phyloP scores from a whole-genome alignment of 306 rosid species.

The Castanea mollissima region DNA sequence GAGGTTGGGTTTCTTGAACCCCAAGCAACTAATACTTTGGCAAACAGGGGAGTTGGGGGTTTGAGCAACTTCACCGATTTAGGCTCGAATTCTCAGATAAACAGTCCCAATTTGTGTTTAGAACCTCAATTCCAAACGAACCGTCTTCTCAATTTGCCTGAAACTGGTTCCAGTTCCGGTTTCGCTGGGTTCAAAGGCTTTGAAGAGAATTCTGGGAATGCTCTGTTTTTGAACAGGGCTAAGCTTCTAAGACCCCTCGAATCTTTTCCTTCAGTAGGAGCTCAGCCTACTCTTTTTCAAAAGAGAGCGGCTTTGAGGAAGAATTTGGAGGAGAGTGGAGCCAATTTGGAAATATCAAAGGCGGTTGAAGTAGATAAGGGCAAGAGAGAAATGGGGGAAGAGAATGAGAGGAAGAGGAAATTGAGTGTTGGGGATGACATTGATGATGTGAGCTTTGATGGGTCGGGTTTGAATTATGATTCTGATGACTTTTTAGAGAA shows the following conservation, averaged over 20 bases:
- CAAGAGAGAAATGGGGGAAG: conserved; percentile 28
- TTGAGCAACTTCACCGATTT: conserved; percentile 34
- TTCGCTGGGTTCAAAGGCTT: conserved; percentile 46
- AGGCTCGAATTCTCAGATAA: conserved; percentile 34
- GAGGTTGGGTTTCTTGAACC: conserved; percentile 50
- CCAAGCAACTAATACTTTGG: conserved; percentile 43
- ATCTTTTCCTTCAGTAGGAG: conserved; percentile 60
- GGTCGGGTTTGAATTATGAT: conserved; percentile 73
- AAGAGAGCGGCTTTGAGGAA: conserved; percentile 77
- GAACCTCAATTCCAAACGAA: conserved; percentile 25
- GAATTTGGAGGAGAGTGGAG: conserved; percentile 28
- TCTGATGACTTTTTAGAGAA: conserved; percentile 72
- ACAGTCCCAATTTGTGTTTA: conserved; percentile 29
- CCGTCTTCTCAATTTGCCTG: conserved; percentile 26
- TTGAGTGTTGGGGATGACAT: conserved; percentile 35
- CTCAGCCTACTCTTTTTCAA: conserved; percentile 84
- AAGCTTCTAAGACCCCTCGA: conserved; percentile 66
- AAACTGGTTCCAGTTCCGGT: background rate
- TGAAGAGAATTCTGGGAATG: conserved; percentile 38
- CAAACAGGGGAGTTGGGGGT: conserved; percentile 8
- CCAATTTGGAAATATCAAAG: conserved; percentile 16
- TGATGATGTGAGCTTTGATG: conserved; percentile 66
- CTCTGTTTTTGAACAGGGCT: conserved; percentile 51
- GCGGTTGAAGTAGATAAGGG: conserved; percentile 7
- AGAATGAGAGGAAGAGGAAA: conserved; percentile 47